A percentile compares a stretch with the other conserved stretches of the same genome.
These are phyloP conservation scores for Incumbomyces lentus DNA, from an alignment of 2,329 filamentous ascomycete genomes.

Conservation along the genomic window DNA sequence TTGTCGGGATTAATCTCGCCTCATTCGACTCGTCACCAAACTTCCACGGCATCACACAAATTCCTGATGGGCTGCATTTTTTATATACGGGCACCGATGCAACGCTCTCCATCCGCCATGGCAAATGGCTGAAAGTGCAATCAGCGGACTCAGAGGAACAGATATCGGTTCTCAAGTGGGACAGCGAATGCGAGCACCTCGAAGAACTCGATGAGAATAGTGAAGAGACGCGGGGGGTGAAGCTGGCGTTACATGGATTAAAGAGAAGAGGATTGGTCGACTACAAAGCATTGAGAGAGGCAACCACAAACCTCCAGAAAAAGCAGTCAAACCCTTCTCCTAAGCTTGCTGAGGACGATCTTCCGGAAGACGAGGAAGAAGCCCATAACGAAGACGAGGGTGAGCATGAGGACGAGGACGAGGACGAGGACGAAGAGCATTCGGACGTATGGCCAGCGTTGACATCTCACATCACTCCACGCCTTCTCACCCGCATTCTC, in stretches of 20 bases:
- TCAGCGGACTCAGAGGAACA: slow-evolving; percentile 21
- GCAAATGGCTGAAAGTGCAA: slow-evolving; percentile 40
- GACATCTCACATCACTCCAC: slow-evolving; percentile 40
- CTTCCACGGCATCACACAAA: slow-evolving; percentile 51
- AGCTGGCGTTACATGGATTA: slow-evolving; percentile 47
- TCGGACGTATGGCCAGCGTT: slow-evolving; percentile 38
- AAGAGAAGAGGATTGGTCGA: slow-evolving; percentile 13
- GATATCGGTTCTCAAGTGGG: slow-evolving; percentile 50
- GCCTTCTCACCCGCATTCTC: slow-evolving; percentile 14
- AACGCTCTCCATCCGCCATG: slow-evolving; percentile 50
- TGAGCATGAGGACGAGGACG: neutral
- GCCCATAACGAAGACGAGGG: slow-evolving; percentile 18
- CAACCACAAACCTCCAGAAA: slow-evolving; percentile 13
- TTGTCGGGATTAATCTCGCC: slow-evolving; percentile 45
- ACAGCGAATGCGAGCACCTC: slow-evolving; percentile 28
- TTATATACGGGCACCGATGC: slow-evolving; percentile 50
- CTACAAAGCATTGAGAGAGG: slow-evolving; percentile 15
- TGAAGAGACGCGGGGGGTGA: slow-evolving; percentile 35
- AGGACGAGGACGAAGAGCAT: slow-evolving; percentile 16
- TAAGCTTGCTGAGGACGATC: neutral
- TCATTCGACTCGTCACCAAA: slow-evolving; percentile 53
- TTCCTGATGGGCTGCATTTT: slow-evolving; percentile 51
- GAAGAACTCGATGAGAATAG: slow-evolving; percentile 23
- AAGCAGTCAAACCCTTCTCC: slow-evolving; percentile 1
- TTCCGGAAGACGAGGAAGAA: slow-evolving; percentile 10